Conservation (phyloP, 192 early-diverging fungal genomes). For the Thamnidium elegans region DNA sequence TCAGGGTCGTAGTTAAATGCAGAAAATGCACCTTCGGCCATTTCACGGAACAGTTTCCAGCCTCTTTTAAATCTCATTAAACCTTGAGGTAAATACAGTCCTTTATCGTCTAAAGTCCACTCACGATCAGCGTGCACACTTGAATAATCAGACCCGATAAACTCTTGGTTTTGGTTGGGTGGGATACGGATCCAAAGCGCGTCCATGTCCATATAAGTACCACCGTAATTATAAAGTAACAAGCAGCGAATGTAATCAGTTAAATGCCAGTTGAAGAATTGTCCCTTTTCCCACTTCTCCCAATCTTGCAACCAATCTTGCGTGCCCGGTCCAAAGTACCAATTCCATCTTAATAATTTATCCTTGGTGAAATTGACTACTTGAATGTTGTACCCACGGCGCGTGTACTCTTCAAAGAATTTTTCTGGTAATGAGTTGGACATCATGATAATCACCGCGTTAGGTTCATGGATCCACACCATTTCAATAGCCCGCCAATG, state of each 20-base stretch:
- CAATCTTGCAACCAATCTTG: constrained; percentile 50
- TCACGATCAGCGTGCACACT: constrained; percentile 39
- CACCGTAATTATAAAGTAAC: constrained; percentile 57
- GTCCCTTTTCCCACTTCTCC: constrained; percentile 50
- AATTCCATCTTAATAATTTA: constrained; percentile 46
- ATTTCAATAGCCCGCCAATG: constrained; percentile 56
- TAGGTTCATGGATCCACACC: constrained; percentile 56
- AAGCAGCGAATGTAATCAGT: constrained; percentile 53
- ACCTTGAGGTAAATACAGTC: constrained; percentile 52
- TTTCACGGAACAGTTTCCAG: constrained; percentile 51
- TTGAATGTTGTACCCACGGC: constrained; percentile 54
- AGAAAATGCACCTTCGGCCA: constrained; percentile 49
- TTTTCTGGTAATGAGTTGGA: constrained; percentile 45
- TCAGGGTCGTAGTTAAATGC: constrained; percentile 45
- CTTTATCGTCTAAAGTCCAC: constrained; percentile 53
- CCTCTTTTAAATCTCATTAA: constrained; percentile 58
- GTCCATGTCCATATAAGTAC: constrained; percentile 65
- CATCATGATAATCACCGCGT: constrained; percentile 52
- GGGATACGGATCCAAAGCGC: constrained; percentile 56
- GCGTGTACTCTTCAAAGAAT: constrained; percentile 51
- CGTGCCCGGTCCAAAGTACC: constrained; percentile 57
- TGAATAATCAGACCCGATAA: constrained; percentile 55
- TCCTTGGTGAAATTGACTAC: constrained; percentile 54
- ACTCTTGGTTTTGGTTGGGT: constrained; percentile 47
- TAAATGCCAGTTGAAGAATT: constrained; percentile 52